Conservation (phyloP, 768 basidiomycete species). For the Aureoboletus auriporus region DNA sequence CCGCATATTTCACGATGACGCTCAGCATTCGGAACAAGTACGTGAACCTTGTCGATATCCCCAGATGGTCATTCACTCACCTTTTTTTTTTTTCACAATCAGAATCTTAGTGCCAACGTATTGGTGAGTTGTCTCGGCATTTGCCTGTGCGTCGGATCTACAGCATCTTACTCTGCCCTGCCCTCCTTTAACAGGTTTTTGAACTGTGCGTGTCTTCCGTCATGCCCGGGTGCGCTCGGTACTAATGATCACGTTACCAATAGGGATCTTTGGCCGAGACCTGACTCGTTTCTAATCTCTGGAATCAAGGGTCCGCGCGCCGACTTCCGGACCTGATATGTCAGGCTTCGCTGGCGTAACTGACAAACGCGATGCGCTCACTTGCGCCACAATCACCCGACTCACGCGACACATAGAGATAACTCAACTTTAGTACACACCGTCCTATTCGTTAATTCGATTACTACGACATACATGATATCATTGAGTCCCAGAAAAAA, state of each 20-base stretch:
- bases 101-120: constrained; percentile 67
- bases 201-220: constrained; percentile 46
- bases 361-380: no score
- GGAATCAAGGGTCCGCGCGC: not conserved
- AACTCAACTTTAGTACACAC: not conserved
- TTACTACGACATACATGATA: not conserved
- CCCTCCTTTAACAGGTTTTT: constrained; percentile 54
- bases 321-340: not conserved
- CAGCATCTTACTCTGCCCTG: not conserved
- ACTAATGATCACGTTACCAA: constrained; percentile 6
- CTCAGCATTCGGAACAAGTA: constrained; percentile 69
- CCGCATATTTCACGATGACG: constrained; percentile 78
- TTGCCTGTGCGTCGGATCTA: constrained; percentile 13
- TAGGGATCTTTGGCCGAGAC: constrained; percentile 76
- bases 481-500: no score
- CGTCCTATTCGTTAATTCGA: constrained; percentile 2
- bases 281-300: constrained; percentile 54
- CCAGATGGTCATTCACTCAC: constrained; percentile 8
- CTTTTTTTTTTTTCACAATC: constrained; percentile 1
- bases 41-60: constrained; percentile 20
- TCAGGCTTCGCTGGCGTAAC: no score
- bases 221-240: constrained; percentile 7
- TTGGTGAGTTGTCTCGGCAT: constrained; percentile 41
- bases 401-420: constrained; percentile 9
- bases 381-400: not conserved